These are phyloP conservation scores for Dendrobium chrysotoxum DNA, from an alignment of 106 monocot genomes.

Conservation along the genomic window DNA sequence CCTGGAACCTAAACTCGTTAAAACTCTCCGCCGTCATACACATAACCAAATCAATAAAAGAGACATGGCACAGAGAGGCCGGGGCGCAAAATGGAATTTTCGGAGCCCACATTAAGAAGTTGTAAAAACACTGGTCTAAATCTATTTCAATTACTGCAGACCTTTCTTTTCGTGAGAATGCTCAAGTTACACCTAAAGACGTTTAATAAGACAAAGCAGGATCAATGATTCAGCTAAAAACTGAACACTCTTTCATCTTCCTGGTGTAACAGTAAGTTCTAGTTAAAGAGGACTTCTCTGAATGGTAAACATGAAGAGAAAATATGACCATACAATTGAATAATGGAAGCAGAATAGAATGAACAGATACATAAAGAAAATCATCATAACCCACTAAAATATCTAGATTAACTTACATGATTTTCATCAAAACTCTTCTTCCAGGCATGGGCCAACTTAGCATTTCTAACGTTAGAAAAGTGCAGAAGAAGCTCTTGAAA, in stretches of 20 bases:
- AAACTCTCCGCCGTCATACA: too few species aligned
- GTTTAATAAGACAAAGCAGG: not conserved
- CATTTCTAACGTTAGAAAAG: conserved; percentile 21
- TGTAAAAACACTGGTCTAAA: not conserved
- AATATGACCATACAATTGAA: not conserved
- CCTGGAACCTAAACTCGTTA: too few species aligned
- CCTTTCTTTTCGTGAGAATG: not conserved
- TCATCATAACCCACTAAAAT: not conserved
- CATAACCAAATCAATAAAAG: too few species aligned
- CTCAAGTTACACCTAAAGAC: not conserved
- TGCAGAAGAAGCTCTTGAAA: conserved; percentile 41
- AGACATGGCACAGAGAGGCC: too few species aligned
- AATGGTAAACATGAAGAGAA: not conserved
- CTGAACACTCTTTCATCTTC: not conserved
- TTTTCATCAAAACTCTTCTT: not conserved
- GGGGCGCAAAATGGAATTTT: too few species aligned
- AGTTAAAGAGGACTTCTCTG: not conserved
- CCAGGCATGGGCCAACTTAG: not conserved
- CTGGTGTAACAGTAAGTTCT: not conserved
- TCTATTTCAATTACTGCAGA: not conserved
- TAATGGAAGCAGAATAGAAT: too few species aligned
- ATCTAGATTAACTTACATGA: conserved; percentile 9
- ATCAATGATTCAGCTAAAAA: not conserved
- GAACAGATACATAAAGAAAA: not conserved
- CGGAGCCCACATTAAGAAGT: too few species aligned